A percentile compares a stretch with the other conserved stretches of the same genome.
Evolutionary conservation across 768 basidiomycete species (phyloP).

Genomic region (Crassisporium funariophilum): DNA sequence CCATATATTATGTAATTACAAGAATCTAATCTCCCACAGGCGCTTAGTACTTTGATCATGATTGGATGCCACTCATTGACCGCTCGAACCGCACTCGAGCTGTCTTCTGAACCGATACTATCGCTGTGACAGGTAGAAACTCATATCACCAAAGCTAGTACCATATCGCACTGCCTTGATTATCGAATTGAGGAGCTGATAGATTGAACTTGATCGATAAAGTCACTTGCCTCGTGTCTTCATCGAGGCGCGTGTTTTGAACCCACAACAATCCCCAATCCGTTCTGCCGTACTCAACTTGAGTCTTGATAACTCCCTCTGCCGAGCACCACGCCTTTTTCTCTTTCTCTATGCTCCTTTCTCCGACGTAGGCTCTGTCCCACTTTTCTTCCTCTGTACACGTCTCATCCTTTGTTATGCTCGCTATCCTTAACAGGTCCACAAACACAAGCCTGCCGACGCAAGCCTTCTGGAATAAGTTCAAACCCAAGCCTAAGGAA

Average conservation of each 20-base stretch:
- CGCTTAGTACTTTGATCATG: no score
- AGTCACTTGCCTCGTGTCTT: conserved; percentile 58
- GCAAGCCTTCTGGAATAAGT: conserved; percentile 62
- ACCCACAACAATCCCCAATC: conserved; percentile 21
- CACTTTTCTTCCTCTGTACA: conserved; percentile 25
- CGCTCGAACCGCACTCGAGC: no score
- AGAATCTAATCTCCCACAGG: no score
- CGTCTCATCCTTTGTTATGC: conserved; percentile 33
- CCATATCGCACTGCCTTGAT: no score
- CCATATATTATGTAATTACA: no score
- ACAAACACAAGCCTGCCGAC: conserved; percentile 63
- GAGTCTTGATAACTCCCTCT: conserved; percentile 26
- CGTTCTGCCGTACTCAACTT: conserved; percentile 33
- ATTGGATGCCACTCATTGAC: no score
- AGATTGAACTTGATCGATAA: conserved; percentile 7
- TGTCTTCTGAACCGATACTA: no score
- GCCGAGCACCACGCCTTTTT: conserved; percentile 21
- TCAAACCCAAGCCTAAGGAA: conserved; percentile 75
- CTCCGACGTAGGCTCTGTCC: conserved; percentile 66
- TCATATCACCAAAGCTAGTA: no score
- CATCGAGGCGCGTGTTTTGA: conserved; percentile 43
- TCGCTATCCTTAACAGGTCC: conserved; percentile 52
- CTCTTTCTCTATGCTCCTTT: conserved; percentile 65
- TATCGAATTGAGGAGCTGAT: conserved; percentile 10
- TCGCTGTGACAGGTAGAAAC: no score